Evolutionary conservation across 164 flowering plant genomes (phyloP), one percentile per base, ranked within the genome.

Genomic region (Kalanchoe fedtschenkoi): DNA sequence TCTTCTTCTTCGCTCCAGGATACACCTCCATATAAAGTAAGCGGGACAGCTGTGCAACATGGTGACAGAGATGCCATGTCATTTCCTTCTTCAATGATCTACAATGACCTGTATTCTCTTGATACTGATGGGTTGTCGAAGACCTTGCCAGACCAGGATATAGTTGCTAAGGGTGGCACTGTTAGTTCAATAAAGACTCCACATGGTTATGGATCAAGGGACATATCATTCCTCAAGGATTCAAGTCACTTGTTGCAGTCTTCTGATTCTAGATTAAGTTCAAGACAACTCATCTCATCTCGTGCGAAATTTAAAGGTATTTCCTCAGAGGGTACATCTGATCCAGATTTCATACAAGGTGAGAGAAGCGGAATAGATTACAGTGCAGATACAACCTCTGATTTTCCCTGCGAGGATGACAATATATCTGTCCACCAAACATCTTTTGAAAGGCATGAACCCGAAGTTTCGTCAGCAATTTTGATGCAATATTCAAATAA

Each of bases 1-100:
- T 73, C 74, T 43, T 71, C 70, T 67, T 67, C 53, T 65, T 86
- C 82, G 4, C 68, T 64, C 64, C 74, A 83, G n/a, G 79, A 78
- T 33, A 81, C 79, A 68, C 73, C 37, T 67, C 59, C 72, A 29
- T 76, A 70, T 56, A 82, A 78, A 38, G 69, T 47, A 66, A 56
- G 37, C n/a, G n/a, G n/a, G n/a, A n/a, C n/a, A n/a, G n/a, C n/a
- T n/a, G n/a, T n/a, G n/a, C n/a, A 51, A 11, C 56, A 26, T 13
- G 32, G 32, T 26, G 32, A 51, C 17, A 51, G 32, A 51, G 56
- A 51, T 24, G 32, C 30, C 14, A 17, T 3, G 30, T 1, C 16
- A 51, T 26, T 7, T 26, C 15, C 14, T 26, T 51, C 32, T 29
- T 24, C 6, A 17, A 26, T 10, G 56, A 26, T 17, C 5, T 26